Percentiles rank a stretch among this genome's conserved stretches.
These are phyloP conservation scores for Cryptococcus jaspeensis DNA, from an alignment of 1,284 basidiomycete genomes.

Conservation along the genomic window DNA sequence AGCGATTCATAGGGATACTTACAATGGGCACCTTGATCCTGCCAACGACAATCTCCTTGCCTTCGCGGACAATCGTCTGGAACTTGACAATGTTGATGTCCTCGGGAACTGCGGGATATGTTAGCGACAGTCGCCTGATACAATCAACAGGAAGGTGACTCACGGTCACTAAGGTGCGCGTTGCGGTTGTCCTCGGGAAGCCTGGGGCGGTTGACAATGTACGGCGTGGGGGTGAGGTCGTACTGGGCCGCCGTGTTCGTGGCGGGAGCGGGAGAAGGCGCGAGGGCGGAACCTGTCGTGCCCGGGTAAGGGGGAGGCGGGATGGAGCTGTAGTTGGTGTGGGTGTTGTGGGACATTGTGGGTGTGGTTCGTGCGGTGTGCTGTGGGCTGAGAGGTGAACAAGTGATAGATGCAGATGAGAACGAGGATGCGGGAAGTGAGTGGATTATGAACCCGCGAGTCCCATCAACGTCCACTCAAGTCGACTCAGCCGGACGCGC, in stretches of 20 bases:
- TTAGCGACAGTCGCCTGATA: neutral
- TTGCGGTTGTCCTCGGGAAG: slow-evolving; percentile 44
- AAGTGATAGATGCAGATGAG: neutral
- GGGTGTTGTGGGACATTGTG: slow-evolving; percentile 29
- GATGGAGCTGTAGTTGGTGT: slow-evolving; percentile 21
- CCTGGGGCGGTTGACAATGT: slow-evolving; percentile 41
- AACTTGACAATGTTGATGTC: slow-evolving; percentile 64
- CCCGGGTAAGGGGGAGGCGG: slow-evolving; percentile 48
- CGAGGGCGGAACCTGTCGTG: too few species aligned
- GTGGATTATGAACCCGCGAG: too few species aligned
- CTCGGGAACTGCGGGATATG: slow-evolving; percentile 32
- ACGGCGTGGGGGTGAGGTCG: slow-evolving; percentile 39
- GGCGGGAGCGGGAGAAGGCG: neutral
- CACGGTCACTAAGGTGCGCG: slow-evolving; percentile 29
- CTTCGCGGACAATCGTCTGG: slow-evolving; percentile 76
- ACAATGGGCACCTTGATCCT: slow-evolving; percentile 92
- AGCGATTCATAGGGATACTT: slow-evolving; percentile 38
- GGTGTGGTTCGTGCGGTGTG: slow-evolving; percentile 13
- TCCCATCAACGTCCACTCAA: too few species aligned
- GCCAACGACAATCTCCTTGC: slow-evolving; percentile 81
- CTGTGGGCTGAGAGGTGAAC: neutral
- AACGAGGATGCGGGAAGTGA: neutral
- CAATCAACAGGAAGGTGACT: slow-evolving; percentile 7
- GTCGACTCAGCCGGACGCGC: too few species aligned
- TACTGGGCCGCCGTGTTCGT: slow-evolving; percentile 16